Percentiles rank a stretch among this genome's conserved stretches.
These are phyloP conservation scores for Cudoniella acicularis DNA, from an alignment of 495 filamentous ascomycete species.

Conservation along the genomic window DNA sequence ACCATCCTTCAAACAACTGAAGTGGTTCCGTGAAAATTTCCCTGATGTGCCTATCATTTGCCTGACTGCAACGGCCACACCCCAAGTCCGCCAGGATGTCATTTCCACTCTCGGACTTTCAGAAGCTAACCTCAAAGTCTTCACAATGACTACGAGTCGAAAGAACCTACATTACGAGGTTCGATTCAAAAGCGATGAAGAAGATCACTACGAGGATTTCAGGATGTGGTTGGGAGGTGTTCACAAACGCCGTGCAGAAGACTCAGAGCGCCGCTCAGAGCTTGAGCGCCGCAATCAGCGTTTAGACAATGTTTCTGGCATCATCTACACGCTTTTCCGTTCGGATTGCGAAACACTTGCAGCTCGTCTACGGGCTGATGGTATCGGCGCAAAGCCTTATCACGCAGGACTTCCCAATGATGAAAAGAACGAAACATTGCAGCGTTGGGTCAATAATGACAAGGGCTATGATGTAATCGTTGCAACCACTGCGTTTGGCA, in stretches of 20 bases:
- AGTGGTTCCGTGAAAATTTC: constrained; percentile 77
- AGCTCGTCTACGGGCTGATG: constrained; percentile 51
- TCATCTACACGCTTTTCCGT: constrained; percentile 84
- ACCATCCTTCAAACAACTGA: constrained; percentile 83
- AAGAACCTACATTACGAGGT: constrained; percentile 92
- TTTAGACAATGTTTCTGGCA: constrained; percentile 67
- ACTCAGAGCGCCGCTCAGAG: constrained; percentile 42
- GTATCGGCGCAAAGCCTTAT: constrained; percentile 67
- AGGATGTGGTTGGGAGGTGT: constrained; percentile 68
- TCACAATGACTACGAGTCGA: constrained; percentile 74
- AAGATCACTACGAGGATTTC: constrained; percentile 66
- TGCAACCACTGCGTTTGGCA: constrained; percentile 92
- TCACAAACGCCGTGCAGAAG: constrained; percentile 56
- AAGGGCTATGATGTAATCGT: constrained; percentile 84
- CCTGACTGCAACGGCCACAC: constrained; percentile 85
- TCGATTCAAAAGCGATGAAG: constrained; percentile 73
- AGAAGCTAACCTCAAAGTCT: constrained; percentile 57
- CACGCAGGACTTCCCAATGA: constrained; percentile 62
- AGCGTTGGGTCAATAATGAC: constrained; percentile 72
- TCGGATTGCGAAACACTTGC: constrained; percentile 74
- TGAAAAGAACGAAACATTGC: constrained; percentile 59
- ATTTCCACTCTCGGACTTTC: constrained; percentile 69
- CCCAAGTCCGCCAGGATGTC: constrained; percentile 73
- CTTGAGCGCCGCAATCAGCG: constrained; percentile 48
- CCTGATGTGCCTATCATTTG: constrained; percentile 86